Evolutionary conservation across 345 rosid species (phyloP).

Genomic region (Rhodamnia rubescens): DNA sequence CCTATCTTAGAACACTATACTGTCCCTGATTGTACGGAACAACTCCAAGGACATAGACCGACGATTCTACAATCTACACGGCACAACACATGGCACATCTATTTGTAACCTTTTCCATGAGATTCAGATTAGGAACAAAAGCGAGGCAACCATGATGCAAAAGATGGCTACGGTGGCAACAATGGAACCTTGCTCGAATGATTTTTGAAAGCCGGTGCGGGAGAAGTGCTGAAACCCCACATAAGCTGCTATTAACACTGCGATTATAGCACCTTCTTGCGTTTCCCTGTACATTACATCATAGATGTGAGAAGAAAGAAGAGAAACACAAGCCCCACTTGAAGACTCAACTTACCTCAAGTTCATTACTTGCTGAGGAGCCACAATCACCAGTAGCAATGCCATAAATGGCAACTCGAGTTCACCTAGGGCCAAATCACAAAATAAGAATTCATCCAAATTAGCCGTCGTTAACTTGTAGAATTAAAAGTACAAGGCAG

Average conservation of each 20-base stretch:
- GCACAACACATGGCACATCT: background rate
- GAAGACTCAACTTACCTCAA: slow-evolving; percentile 32
- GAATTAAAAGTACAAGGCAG: background rate
- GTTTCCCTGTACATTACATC: slow-evolving; percentile 45
- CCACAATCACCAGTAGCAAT: slow-evolving; percentile 55
- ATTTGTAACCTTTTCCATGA: background rate
- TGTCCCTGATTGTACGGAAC: background rate
- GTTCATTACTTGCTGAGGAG: slow-evolving; percentile 55
- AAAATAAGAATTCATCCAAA: background rate
- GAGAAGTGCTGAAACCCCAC: slow-evolving; percentile 92
- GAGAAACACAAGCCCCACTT: background rate
- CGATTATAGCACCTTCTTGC: slow-evolving; percentile 44
- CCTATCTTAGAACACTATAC: background rate
- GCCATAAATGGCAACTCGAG: slow-evolving; percentile 80
- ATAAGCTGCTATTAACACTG: slow-evolving; percentile 44
- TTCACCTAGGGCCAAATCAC: slow-evolving; percentile 38
- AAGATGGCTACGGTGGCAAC: slow-evolving; percentile 62
- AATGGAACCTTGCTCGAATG: slow-evolving; percentile 75
- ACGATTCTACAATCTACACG: background rate
- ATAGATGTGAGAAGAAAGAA: background rate
- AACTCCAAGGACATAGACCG: background rate
- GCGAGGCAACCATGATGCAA: slow-evolving; percentile 35
- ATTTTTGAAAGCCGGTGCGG: slow-evolving; percentile 39
- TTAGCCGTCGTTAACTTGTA: background rate
- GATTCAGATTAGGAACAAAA: slow-evolving; percentile 32